Evolutionary conservation across 768 basidiomycete species (phyloP), one percentile per base, ranked within the genome.

Genomic region (Suillus weaverae): DNA sequence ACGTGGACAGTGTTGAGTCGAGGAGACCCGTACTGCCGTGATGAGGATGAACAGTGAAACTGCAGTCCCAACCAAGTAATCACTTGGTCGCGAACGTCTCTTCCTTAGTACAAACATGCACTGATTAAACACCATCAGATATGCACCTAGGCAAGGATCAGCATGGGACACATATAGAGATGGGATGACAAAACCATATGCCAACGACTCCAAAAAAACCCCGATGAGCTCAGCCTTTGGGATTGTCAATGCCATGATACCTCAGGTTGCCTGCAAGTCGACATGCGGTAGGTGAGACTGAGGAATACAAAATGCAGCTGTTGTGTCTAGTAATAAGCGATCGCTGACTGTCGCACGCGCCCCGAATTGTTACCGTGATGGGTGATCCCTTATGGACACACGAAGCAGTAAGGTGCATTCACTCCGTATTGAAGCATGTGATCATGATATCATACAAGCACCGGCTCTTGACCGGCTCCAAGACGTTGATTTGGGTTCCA

Each of bases 41-140:
- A 65, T 48, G 50, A 67, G 51, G 53, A 67, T 39, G 60, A 67
- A 67, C 36, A 67, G 51, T 26, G 66, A 67, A 41, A 65, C 36
- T 16, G 66, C 64, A 36, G 66, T 67, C 2, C 66, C 64, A 2
- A 61, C 22, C 65, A 67, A 54, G 57, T 67, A 65, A 61, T 55
- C 48, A 51, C 60, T 67, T n/a, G 66, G 64, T 43, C 64, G 63
- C 33, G 64, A 61, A n/a, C 26, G 50, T 32, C 66, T 65, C 20
- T 66, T 66, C 41, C 50, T 59, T 14, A 67, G 22, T 22, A 65
- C 66, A 39, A 4, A 26, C 51, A 67, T 56, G 43, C 66, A 67
- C 10, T 65, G 51, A 22, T 14, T 56, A 22, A 67, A 67, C 16
- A 67, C 59, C 66, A 65, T 67, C 26, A 67, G 20, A 26, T 67